A percentile compares a stretch with the other conserved stretches of the same genome.
Evolutionary conservation across 306 rosid genomes (phyloP).

Genomic region (Oemleria cerasiformis): DNA sequence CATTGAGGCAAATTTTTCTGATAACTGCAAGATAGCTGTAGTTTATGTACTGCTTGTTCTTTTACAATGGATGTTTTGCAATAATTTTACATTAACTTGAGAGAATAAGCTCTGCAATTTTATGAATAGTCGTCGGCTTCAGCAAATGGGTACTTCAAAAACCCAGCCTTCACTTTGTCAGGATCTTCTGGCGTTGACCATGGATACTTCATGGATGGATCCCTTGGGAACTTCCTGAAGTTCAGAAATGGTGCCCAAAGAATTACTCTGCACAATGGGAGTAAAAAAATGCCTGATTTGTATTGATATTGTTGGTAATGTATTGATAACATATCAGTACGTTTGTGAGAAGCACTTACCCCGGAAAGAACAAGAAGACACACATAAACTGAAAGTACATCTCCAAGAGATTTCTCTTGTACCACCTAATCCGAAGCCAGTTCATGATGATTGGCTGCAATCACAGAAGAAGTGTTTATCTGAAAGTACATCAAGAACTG

Average conservation of each 20-base stretch:
- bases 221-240: conserved; percentile 89
- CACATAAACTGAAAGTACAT: conserved; percentile 89
- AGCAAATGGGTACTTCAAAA: conserved; percentile 66
- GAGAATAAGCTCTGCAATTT: conserved; percentile 3
- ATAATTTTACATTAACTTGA: too few relatives aligned
- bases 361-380: conserved; percentile 89
- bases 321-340: too few relatives aligned
- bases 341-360: conserved; percentile 36
- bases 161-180: conserved; percentile 45
- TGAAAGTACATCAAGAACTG: not conserved
- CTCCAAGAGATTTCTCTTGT: conserved; percentile 68
- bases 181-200: conserved; percentile 82
- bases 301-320: too few relatives aligned
- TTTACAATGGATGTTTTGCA: too few relatives aligned
- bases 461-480: conserved; percentile 7
- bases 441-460: conserved; percentile 77
- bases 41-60: too few relatives aligned
- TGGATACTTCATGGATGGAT: conserved; percentile 77
- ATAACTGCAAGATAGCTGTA: too few relatives aligned
- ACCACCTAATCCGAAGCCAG: conserved; percentile 93
- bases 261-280: conserved; percentile 48
- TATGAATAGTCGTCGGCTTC: conserved; percentile 64
- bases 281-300: too few relatives aligned
- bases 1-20: too few relatives aligned
- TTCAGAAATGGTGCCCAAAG: conserved; percentile 95